A percentile compares a stretch with the other conserved stretches of the same genome.
Conservation (phyloP, 2,329 filamentous ascomycete genomes). For the Aspergillus sp. region DNA sequence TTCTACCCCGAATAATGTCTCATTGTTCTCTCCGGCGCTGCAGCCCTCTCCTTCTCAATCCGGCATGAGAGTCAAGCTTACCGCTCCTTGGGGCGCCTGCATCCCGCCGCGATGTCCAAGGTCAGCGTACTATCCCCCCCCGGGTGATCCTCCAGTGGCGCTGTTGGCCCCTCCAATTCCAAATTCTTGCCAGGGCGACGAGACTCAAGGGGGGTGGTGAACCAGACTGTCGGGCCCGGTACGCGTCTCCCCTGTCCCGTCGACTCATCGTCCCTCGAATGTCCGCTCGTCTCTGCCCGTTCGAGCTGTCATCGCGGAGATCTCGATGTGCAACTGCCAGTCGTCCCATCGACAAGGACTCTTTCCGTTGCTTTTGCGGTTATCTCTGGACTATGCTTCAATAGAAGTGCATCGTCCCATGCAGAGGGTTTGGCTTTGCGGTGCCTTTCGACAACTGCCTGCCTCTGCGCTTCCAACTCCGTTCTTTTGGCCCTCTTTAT, state of each 20-base stretch:
- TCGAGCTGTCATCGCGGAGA: constrained; percentile 9
- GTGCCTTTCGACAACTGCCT: background rate
- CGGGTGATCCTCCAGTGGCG: constrained; percentile 4
- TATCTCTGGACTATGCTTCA: constrained; percentile 16
- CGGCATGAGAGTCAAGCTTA: constrained; percentile 7
- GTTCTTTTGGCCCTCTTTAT: background rate
- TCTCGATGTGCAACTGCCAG: constrained; percentile 24
- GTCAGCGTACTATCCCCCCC: background rate
- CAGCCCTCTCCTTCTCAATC: background rate
- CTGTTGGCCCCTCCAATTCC: constrained; percentile 10
- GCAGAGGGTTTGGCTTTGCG: constrained; percentile 13
- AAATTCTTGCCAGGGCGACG: background rate
- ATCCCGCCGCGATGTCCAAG: constrained; percentile 20
- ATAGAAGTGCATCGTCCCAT: constrained; percentile 26
- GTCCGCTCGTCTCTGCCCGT: constrained; percentile 3
- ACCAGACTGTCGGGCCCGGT: constrained; percentile 29
- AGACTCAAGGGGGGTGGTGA: constrained; percentile 14
- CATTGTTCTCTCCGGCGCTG: background rate
- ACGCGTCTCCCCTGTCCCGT: constrained; percentile 13
- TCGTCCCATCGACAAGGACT: constrained; percentile 13
- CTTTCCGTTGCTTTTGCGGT: background rate
- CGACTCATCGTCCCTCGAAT: constrained; percentile 10
- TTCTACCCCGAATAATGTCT: background rate
- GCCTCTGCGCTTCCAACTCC: constrained; percentile 3
- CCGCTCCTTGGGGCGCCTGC: constrained; percentile 9